Percentiles rank a stretch among this genome's conserved stretches.
phyloP scores from a whole-genome alignment of 2,329 filamentous ascomycete genomes.

The Exophiala bonariae region DNA sequence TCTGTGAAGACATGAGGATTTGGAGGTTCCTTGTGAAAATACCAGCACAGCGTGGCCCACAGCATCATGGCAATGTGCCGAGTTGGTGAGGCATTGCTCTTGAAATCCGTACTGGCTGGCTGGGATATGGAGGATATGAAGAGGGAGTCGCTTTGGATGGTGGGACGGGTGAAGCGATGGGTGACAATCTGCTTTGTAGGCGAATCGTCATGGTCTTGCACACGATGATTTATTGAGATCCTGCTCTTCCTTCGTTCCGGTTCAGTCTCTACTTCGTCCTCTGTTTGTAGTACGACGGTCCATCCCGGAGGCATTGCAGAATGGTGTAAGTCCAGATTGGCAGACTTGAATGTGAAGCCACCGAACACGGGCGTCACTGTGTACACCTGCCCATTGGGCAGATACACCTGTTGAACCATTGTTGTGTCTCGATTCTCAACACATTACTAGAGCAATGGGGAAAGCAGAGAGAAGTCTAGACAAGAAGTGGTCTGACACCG shows the following conservation, averaged over 20 bases:
- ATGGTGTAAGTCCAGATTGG: conserved; percentile 68
- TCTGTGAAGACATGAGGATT: conserved; percentile 62
- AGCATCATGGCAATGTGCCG: conserved; percentile 95
- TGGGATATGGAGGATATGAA: conserved; percentile 92
- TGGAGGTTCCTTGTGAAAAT: conserved; percentile 86
- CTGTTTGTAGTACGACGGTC: conserved; percentile 82
- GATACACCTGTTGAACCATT: conserved; percentile 42
- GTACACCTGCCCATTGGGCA: conserved; percentile 83
- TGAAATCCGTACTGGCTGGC: conserved; percentile 76
- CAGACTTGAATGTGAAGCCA: conserved; percentile 85
- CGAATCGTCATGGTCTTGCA: conserved; percentile 11
- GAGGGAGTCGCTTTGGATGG: conserved; percentile 74
- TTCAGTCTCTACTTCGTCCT: conserved; percentile 45
- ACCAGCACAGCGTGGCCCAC: conserved; percentile 94
- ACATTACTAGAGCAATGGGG: conserved; percentile 1
- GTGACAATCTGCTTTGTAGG: conserved; percentile 19
- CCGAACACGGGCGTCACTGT: conserved; percentile 79
- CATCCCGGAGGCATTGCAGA: conserved; percentile 81
- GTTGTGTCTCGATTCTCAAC: conserved; percentile 3
- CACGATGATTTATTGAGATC: conserved; percentile 7
- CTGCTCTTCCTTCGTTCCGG: conserved; percentile 24
- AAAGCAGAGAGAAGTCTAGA: neutral
- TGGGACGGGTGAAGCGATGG: conserved; percentile 72
- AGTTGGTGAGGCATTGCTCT: conserved; percentile 75
- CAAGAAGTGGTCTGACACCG: neutral